Base-by-base conservation (phyloP, 2,329 filamentous ascomycete species). In the Botrytis porri region DNA sequence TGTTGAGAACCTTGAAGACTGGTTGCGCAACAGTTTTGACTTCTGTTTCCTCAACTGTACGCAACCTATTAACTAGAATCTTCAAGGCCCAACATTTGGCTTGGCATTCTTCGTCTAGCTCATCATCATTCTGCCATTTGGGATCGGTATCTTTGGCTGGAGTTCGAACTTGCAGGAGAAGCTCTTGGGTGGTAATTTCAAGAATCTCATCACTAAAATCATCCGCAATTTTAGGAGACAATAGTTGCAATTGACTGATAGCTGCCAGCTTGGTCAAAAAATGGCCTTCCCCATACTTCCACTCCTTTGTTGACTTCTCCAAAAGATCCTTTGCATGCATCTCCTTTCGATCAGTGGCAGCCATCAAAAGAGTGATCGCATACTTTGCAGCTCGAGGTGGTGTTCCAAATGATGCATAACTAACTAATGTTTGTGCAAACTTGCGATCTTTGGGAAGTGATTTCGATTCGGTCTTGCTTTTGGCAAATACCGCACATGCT, bases 401-500 rank as follows among this genome's bases (percentile, higher is more conserved):
- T 37, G 88, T 88, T 35, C 95, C 95, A 79, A 93, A 92, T 32
- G 95, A 86, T 1, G 95, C 93, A 81, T 96, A 98, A 77, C 89
- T 91, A 74, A 92, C 89, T 81, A 99, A 87, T 1, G 94, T 91
- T 79, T 96, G 90, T 45, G 90, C 86, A 78, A 98, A 95, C 76
- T 92, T 93, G 72, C 91, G 89, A 75, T 97, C 93, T 74, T 89
- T 88, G 1, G 93, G 93, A 70, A 99, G 88, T 74, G 98, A 95
- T 18, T 90, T 87, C 0, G 95, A 77, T 91, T 90, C 87, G 0
- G 95, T 76, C 91, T 75, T 95, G 78, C 92, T 94, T 79, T 91
- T 92, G 1, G 95, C 93, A 81, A 97, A 99, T 2, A 93, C 94
- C 16, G 95, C 93, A 81, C 96, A 98, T 4, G 97, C 95, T 81